These are phyloP conservation scores for Candida coquimbonensis DNA, from an alignment of 805 yeast genomes.

Conservation along the genomic window DNA sequence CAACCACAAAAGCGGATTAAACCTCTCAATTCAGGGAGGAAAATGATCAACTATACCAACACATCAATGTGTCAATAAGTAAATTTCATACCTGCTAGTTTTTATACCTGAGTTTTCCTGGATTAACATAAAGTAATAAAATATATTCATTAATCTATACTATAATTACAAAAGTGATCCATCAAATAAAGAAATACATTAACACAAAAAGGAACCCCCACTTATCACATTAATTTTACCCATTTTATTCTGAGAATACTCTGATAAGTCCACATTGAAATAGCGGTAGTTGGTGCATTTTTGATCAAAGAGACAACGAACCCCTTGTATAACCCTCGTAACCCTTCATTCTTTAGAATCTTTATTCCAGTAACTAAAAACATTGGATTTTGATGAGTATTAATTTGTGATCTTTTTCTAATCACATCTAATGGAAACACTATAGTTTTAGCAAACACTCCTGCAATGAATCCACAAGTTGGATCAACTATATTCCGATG, in stretches of 20 bases:
- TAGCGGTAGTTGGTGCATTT: constrained; percentile 71
- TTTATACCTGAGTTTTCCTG: too few species aligned
- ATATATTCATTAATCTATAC: too few species aligned
- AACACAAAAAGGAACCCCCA: too few species aligned
- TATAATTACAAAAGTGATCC: too few species aligned
- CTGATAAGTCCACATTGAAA: constrained; percentile 64
- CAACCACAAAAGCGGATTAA: too few species aligned
- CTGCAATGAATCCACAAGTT: constrained; percentile 68
- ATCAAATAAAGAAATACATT: too few species aligned
- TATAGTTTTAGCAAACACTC: constrained; percentile 60
- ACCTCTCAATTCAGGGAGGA: too few species aligned
- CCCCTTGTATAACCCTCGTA: constrained; percentile 68
- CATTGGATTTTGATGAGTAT: constrained; percentile 25
- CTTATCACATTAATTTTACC: too few species aligned
- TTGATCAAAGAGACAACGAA: constrained; percentile 63
- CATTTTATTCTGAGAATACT: constrained; percentile 6
- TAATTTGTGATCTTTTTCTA: constrained; percentile 70
- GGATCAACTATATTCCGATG: constrained; percentile 34
- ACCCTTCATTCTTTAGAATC: constrained; percentile 52
- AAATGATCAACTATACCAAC: too few species aligned
- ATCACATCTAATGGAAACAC: constrained; percentile 86
- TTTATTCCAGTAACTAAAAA: constrained; percentile 27
- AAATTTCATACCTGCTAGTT: too few species aligned
- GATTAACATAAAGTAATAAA: too few species aligned
- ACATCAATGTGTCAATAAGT: too few species aligned